Base-by-base conservation (phyloP, 208 protist genomes). In the Leishmania arabica region DNA sequence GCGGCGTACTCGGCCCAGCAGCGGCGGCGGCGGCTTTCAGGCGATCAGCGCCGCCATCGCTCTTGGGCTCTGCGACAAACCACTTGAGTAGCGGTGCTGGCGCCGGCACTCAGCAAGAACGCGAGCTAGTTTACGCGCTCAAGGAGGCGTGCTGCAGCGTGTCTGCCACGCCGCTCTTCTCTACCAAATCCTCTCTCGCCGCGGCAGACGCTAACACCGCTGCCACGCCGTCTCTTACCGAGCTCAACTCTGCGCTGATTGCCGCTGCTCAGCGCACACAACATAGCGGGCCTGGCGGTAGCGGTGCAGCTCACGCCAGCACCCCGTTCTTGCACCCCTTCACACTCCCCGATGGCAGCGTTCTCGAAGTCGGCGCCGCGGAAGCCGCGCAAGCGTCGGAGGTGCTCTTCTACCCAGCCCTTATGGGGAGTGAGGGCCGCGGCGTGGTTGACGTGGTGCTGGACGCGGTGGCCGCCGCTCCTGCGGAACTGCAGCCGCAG, bases 391-490 rank as follows among this genome's bases (percentile, higher is more conserved):
- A 90, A 45, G 90, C 88, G 2, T 71, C 94, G 1, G 96, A 99
- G 86, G 87, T 88, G 1, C 88, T 97, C 77, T 98, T 99, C 84
- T 75, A 89, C n/a, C 97, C 97, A 6, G 31, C 79, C 4, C 79
- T 97, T 3, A 40, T 90, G 53, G 80, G 93, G 24, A 70, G 68
- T 7, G 97, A 98, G 69, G 78, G 83, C 37, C 51, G 77, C 49
- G 93, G 95, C 60, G 81, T 98, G 2, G 88, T 91, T 15, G 86
- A 94, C 27, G 34, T 92, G 1, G 88, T 92, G 66, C 92, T 92
- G 79, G 89, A 97, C 79, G 93, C 98, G 13, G 95, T 99, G 78
- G 83, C 84, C 56, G 56, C 77, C 34, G 84, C 89, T 2, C 70
- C 77, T 0, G 62, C 64, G 3, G 82, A 79, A 51, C 83, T 98